A percentile compares a stretch with the other conserved stretches of the same genome.
Conservation (phyloP, 306 rosid species). For the Trichosanthes cucumerina region DNA sequence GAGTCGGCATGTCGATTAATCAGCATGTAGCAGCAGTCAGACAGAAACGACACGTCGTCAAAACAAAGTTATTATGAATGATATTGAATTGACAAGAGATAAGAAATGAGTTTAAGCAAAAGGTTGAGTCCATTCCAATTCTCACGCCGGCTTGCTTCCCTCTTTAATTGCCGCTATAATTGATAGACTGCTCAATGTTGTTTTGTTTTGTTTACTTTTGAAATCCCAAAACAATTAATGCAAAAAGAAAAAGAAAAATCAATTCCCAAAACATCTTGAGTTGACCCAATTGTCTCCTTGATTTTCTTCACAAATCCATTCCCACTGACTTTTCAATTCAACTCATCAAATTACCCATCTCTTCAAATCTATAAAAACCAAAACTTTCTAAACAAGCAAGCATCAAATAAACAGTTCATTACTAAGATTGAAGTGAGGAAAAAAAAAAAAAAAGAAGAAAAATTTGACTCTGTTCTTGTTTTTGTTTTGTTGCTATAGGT, state of each 20-base stretch:
- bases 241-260: background rate
- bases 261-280: background rate
- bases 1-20: background rate
- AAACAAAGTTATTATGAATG: background rate
- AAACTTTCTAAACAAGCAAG: background rate
- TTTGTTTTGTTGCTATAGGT: background rate
- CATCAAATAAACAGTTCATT: background rate
- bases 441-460: background rate
- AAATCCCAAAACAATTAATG: background rate
- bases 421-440: background rate
- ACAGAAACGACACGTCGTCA: background rate
- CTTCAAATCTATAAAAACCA: background rate
- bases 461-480: background rate
- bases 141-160: slow-evolving; percentile 10
- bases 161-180: slow-evolving; percentile 2
- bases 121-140: slow-evolving; percentile 2
- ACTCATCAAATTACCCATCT: background rate
- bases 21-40: background rate
- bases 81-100: background rate
- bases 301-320: background rate
- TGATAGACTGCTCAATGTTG: background rate
- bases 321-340: background rate
- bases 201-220: background rate
- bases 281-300: slow-evolving; percentile 1
- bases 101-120: background rate